Base-by-base conservation (phyloP, 176 grass and related monocot genomes). In the Lolium multiflorum region DNA sequence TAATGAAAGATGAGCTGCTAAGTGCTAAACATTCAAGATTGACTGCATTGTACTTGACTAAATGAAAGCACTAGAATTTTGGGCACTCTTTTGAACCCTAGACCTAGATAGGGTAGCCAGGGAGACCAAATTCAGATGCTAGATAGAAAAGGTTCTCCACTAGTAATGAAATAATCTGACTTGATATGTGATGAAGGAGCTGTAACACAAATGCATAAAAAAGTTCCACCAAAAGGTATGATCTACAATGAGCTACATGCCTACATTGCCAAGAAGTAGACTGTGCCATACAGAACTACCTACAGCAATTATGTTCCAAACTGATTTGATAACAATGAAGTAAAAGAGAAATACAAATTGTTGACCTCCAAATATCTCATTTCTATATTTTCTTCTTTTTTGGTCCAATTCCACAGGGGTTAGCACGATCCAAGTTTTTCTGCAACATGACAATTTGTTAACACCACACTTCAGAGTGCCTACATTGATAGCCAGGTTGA, bases 401-500 rank as follows among this genome's bases (percentile, higher is more conserved):
- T 21, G 4, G 54, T 81, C 39, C 25, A 49, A 80, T 3, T 48
- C 7, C 70, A 43, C 31, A 0, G 9, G 74, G 44, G 64, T 78
- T 78, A 78, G 43, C 54, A 83, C 22, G 39, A 75, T 50, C 51
- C 74, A 83, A 52, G 4, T 84, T 68, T 62, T 47, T 55, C 51
- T 77, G 73, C 43, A 86, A 86, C 37, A 62, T 22, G 61, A 72
- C 71, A 52, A 12, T 63, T 9, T 47, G 21, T 24, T 25, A 88
- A 77, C 62, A 81, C 10, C 10, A 70, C 12, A n/a, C 12, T 77
- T 81, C 43, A 71, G 38, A 81, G 66, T 80, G 71, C 78, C 78
- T 94, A 96, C 62, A 87, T 71, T 77, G 91, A 99, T 84, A 99
- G 80, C 94, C 87, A 99, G 61, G 94, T 93, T 56, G 92, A 96